Percentiles rank a stretch among this genome's conserved stretches.
Evolutionary conservation across 2,329 filamentous ascomycete species (phyloP).

Genomic region (Cylindrodendrum hubeiense): DNA sequence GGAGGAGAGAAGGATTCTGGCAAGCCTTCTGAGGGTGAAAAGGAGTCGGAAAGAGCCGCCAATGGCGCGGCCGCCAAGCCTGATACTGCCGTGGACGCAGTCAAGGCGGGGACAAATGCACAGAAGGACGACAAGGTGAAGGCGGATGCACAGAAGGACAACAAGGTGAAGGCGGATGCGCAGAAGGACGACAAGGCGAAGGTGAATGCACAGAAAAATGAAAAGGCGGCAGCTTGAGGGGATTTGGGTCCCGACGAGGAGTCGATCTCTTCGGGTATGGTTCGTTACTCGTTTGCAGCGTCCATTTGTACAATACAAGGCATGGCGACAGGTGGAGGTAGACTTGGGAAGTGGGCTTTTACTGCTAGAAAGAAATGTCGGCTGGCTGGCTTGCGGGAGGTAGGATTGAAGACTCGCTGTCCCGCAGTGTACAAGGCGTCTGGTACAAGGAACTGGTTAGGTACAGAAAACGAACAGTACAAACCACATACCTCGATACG

Average conservation of each 20-base stretch:
- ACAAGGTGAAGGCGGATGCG: neutral
- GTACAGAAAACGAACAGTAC: conserved; percentile 18
- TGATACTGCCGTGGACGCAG: conserved; percentile 21
- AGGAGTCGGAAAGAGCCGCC: neutral
- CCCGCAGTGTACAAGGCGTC: conserved; percentile 39
- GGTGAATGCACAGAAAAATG: conserved; percentile 15
- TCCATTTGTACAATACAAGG: conserved; percentile 37
- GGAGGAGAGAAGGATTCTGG: conserved; percentile 55
- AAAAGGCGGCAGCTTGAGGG: conserved; percentile 31
- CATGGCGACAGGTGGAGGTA: conserved; percentile 21
- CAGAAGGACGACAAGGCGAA: conserved; percentile 20
- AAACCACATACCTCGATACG: neutral
- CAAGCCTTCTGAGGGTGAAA: neutral
- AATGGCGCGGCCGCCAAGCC: conserved; percentile 23
- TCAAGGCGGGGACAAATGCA: neutral
- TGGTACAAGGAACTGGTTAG: conserved; percentile 30
- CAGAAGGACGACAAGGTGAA: conserved; percentile 9
- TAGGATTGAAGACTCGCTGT: conserved; percentile 11
- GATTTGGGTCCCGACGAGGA: neutral
- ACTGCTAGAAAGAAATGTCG: neutral
- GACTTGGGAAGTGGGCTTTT: neutral
- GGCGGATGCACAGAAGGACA: conserved; percentile 18
- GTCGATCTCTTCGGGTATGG: neutral
- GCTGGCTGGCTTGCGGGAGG: conserved; percentile 19
- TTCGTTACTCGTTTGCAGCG: conserved; percentile 13